Evolutionary conservation across 495 filamentous ascomycete genomes (phyloP).

Genomic region (Trichoderma reesei): DNA sequence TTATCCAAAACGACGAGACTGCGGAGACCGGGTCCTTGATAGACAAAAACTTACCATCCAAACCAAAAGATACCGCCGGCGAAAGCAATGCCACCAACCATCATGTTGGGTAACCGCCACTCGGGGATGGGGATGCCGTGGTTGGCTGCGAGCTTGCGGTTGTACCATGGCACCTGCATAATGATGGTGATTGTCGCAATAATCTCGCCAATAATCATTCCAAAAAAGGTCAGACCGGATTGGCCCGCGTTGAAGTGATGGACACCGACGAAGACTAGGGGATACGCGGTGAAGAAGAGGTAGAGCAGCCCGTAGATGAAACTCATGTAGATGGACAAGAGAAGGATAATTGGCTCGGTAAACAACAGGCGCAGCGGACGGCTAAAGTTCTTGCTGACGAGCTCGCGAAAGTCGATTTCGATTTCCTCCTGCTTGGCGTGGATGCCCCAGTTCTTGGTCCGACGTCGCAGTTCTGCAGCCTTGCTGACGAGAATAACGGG

Average conservation of each 20-base stretch:
- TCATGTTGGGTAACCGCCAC: constrained; percentile 75
- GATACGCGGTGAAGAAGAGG: constrained; percentile 72
- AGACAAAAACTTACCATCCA: constrained; percentile 47
- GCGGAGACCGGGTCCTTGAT: too few species aligned
- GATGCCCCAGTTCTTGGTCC: constrained; percentile 87
- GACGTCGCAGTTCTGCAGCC: constrained; percentile 65
- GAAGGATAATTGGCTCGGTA: constrained; percentile 67
- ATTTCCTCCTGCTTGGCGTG: constrained; percentile 92
- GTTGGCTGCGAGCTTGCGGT: constrained; percentile 60
- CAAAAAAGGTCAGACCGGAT: constrained; percentile 67
- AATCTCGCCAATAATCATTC: constrained; percentile 67
- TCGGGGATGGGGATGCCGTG: constrained; percentile 67
- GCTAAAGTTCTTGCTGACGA: constrained; percentile 74
- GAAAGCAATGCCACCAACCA: constrained; percentile 66
- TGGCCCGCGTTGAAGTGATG: constrained; percentile 59
- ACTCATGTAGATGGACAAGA: constrained; percentile 69
- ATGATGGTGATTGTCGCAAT: constrained; percentile 50
- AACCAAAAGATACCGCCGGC: constrained; percentile 78
- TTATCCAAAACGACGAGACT: too few species aligned
- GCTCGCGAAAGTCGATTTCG: constrained; percentile 70
- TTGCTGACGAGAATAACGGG: constrained; percentile 70
- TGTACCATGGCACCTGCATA: constrained; percentile 57
- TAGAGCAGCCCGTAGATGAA: constrained; percentile 76
- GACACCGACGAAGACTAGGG: constrained; percentile 65
- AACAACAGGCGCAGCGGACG: constrained; percentile 72